Evolutionary conservation across 2,329 filamentous ascomycete species (phyloP).

Genomic region (Alternaria arbusti): DNA sequence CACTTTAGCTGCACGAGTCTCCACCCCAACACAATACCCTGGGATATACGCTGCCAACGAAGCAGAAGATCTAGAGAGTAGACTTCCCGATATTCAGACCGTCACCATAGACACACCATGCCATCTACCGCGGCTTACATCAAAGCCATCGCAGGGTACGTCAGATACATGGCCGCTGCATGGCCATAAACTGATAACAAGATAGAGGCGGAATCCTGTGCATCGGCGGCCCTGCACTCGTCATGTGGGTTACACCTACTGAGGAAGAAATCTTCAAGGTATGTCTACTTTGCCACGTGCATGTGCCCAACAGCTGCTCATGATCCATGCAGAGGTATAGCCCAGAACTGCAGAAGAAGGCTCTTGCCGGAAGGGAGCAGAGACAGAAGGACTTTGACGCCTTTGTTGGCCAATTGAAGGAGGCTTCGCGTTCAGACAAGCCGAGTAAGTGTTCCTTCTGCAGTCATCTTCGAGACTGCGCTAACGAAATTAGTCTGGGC

Average conservation of each 20-base stretch:
- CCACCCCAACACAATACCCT: slow-evolving; percentile 1
- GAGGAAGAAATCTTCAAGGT: slow-evolving; percentile 88
- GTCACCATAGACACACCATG: slow-evolving; percentile 24
- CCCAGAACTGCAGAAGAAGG: slow-evolving; percentile 88
- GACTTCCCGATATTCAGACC: neutral
- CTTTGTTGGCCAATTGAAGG: slow-evolving; percentile 83
- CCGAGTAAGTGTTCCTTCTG: slow-evolving; percentile 67
- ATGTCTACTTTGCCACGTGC: slow-evolving; percentile 27
- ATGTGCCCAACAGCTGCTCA: slow-evolving; percentile 3
- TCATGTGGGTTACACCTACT: slow-evolving; percentile 79
- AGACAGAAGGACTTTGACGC: slow-evolving; percentile 86
- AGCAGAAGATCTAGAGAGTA: neutral
- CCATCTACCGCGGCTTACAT: slow-evolving; percentile 37
- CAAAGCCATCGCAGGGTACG: slow-evolving; percentile 45
- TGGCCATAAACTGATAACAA: slow-evolving; percentile 25
- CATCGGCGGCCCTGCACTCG: slow-evolving; percentile 84
- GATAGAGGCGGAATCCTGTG: slow-evolving; percentile 72
- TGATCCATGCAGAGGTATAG: slow-evolving; percentile 72
- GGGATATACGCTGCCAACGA: neutral
- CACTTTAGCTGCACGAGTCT: slow-evolving; percentile 4
- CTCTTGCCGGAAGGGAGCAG: slow-evolving; percentile 77
- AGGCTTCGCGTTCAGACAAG: slow-evolving; percentile 89
- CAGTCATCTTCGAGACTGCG: neutral
- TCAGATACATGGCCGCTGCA: slow-evolving; percentile 5
- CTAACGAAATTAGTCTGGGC: slow-evolving; percentile 42